Base-by-base conservation (phyloP, 2,329 filamentous ascomycete genomes). In the Fusarium xylarioides region DNA sequence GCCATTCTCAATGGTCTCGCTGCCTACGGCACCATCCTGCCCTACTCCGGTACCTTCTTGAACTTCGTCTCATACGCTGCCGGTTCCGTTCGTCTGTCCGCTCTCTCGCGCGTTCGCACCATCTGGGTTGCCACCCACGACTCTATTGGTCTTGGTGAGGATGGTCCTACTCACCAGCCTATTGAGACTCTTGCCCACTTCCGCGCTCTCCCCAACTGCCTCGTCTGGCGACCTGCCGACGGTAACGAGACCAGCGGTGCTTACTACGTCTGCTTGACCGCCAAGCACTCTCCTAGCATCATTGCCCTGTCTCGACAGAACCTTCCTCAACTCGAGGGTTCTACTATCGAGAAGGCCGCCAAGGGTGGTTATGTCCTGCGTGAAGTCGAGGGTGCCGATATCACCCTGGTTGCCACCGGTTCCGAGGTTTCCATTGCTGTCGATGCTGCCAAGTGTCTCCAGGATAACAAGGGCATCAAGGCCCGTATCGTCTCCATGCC, bases 41-140 rank as follows among this genome's bases (percentile, higher is more conserved):
- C 96, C 78, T 97, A 95, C 78, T 91, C 91, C 76, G 96, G 96
- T 86, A 98, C 96, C 80, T 99, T 99, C 92, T 89, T 99, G 78
- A 99, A 98, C 92, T 99, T 99, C 85, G 95, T 98, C 78, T 98
- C 95, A 32, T 99, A 99, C 84, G 95, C 94, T 77, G 95, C 96
- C 76, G 96, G 96, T 85, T 92, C 96, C 80, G 92, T 98, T 82
- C 95, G 96, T 86, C 91, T 99, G 70, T 97, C 95, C 42, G 91
- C 96, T 44, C 90, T 99, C 78, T 97, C 95, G 52, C 95, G 93
- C 84, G 89, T 95, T 83, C 95, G 95, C 80, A 89, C 91, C 82
- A 95, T 99, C 88, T 97, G 96, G 92, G 90, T 98, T 79, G 95
- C 96, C 80, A 98, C 95, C 78, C 95, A 98, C 90, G 95, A 98